Evolutionary conservation across 441 rosid species (phyloP).

Genomic region (Flueggea neowawraea): DNA sequence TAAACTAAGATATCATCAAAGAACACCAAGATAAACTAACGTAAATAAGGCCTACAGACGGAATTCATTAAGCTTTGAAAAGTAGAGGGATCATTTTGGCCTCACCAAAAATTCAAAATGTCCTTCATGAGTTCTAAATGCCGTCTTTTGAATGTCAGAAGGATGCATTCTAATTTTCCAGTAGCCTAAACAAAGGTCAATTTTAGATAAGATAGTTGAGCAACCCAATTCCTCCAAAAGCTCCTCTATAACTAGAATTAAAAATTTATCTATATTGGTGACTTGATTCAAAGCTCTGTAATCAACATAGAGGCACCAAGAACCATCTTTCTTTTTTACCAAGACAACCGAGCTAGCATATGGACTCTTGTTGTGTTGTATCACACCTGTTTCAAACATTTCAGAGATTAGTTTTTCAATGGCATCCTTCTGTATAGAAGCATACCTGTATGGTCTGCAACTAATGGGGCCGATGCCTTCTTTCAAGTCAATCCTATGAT

Average conservation of each 20-base stretch:
- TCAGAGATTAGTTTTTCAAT: too few species aligned
- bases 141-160: background rate
- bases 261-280: background rate
- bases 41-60: background rate
- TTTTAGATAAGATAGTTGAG: background rate
- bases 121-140: background rate
- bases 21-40: background rate
- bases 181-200: background rate
- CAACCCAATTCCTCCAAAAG: background rate
- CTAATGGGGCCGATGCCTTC: too few species aligned
- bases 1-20: constrained; percentile 11
- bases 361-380: too few species aligned
- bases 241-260: background rate
- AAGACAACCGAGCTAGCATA: too few species aligned
- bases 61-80: background rate
- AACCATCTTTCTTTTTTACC: too few species aligned
- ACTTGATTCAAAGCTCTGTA: too few species aligned
- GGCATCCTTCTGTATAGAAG: too few species aligned
- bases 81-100: constrained; percentile 1
- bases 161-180: background rate
- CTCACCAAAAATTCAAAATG: background rate
- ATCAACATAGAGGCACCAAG: too few species aligned
- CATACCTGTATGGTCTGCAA: too few species aligned
- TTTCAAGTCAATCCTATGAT: too few species aligned
- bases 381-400: too few species aligned